A percentile compares a stretch with the other conserved stretches of the same genome.
phyloP scores from a whole-genome alignment of 1,284 basidiomycete genomes.

The Ustilago vetiveriae region DNA sequence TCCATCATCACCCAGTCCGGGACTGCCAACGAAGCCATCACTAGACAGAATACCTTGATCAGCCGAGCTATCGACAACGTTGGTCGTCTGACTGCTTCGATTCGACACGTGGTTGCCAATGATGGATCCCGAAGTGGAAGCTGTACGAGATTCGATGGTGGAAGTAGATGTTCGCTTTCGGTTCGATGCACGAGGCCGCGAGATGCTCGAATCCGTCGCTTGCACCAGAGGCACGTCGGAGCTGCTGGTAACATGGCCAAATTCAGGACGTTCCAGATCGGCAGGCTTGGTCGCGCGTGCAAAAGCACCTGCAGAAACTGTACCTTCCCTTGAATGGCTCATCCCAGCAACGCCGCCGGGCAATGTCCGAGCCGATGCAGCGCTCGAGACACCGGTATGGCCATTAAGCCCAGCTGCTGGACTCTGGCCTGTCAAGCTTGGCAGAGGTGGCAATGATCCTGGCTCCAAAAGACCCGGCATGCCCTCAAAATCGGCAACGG shows the following conservation, averaged over 20 bases:
- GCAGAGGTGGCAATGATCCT: slow-evolving; percentile 18
- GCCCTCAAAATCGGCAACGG: slow-evolving; percentile 27
- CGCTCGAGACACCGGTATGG: not conserved
- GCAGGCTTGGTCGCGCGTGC: slow-evolving; percentile 12
- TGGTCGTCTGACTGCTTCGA: slow-evolving; percentile 33
- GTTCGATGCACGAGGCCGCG: slow-evolving; percentile 17
- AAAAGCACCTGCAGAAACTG: slow-evolving; percentile 39
- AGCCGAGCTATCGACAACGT: slow-evolving; percentile 8
- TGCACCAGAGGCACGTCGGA: slow-evolving; percentile 37
- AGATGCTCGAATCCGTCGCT: slow-evolving; percentile 26
- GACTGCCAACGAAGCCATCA: not conserved
- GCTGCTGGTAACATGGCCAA: slow-evolving; percentile 38
- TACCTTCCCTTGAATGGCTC: slow-evolving; percentile 15
- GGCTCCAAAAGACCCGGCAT: slow-evolving; percentile 25
- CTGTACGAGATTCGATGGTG: slow-evolving; percentile 27
- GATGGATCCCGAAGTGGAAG: slow-evolving; percentile 16
- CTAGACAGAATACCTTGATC: not conserved
- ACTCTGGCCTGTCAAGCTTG: slow-evolving; percentile 30
- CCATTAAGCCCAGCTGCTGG: not conserved
- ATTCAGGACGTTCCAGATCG: slow-evolving; percentile 18
- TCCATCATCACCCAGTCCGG: not conserved
- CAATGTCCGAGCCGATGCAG: not conserved
- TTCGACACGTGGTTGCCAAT: slow-evolving; percentile 25
- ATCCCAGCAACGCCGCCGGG: not conserved
- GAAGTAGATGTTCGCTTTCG: slow-evolving; percentile 23